phyloP scores from a whole-genome alignment of 805 yeast genomes.

The Wickerhamiella kurtzmanii region DNA sequence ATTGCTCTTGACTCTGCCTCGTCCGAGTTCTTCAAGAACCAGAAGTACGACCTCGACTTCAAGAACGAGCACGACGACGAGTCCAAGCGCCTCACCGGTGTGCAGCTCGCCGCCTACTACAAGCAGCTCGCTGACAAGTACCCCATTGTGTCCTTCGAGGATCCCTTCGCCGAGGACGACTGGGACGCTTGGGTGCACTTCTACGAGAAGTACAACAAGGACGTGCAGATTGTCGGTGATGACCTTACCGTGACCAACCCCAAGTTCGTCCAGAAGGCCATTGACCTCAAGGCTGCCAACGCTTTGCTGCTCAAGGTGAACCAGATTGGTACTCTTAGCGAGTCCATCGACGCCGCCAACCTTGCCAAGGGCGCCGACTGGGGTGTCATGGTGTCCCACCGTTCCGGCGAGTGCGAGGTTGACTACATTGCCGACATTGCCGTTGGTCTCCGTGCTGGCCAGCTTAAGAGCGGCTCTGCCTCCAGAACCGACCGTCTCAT shows the following conservation, averaged over 20 bases:
- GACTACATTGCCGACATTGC: slow-evolving; percentile 93
- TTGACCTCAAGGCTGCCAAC: slow-evolving; percentile 90
- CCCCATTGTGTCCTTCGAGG: slow-evolving; percentile 98
- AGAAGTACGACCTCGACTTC: slow-evolving; percentile 95
- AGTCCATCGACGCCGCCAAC: slow-evolving; percentile 93
- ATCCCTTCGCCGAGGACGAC: slow-evolving; percentile 99
- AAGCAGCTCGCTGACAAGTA: slow-evolving; percentile 64
- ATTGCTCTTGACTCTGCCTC: slow-evolving; percentile 96
- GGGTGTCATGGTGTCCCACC: slow-evolving; percentile 99
- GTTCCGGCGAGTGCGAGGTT: slow-evolving; percentile 99
- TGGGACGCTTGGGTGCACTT: slow-evolving; percentile 97
- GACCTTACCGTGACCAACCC: slow-evolving; percentile 99
- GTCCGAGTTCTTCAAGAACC: slow-evolving; percentile 94
- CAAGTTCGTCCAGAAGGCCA: slow-evolving; percentile 83
- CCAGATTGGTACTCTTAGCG: slow-evolving; percentile 95
- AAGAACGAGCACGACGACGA: slow-evolving; percentile 89
- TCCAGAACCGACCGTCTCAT: slow-evolving; percentile 99
- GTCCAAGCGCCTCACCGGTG: slow-evolving; percentile 83
- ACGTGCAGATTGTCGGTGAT: slow-evolving; percentile 90
- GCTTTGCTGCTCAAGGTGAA: slow-evolving; percentile 93
- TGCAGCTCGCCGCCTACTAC: slow-evolving; percentile 77
- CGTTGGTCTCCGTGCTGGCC: slow-evolving; percentile 97
- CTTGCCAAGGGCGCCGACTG: slow-evolving; percentile 92
- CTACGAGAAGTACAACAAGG: slow-evolving; percentile 36
- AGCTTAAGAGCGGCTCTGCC: slow-evolving; percentile 99